Percentiles rank a stretch among this genome's conserved stretches.
Evolutionary conservation across 768 basidiomycete species (phyloP).

Genomic region (Trametopsis cervina): DNA sequence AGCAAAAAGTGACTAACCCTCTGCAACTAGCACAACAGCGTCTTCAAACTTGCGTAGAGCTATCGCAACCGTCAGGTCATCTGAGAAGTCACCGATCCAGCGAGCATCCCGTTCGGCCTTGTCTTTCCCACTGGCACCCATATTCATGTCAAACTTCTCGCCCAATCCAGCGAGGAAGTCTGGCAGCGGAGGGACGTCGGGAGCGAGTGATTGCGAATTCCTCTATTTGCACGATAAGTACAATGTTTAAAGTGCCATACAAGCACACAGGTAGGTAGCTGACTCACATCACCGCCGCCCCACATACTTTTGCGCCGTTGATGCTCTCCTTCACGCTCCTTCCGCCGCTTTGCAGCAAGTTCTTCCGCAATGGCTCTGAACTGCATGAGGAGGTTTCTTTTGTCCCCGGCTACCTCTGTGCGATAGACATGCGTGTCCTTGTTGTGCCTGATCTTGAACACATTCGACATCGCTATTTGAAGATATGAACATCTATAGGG

Average conservation of each 20-base stretch:
- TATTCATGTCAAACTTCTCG: conserved; percentile 40
- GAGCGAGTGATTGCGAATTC: conserved; percentile 23
- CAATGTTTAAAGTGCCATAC: not conserved
- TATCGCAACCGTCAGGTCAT: conserved; percentile 87
- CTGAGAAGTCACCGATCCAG: conserved; percentile 89
- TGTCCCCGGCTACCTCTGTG: conserved; percentile 74
- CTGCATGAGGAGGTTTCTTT: conserved; percentile 76
- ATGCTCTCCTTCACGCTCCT: conserved; percentile 91
- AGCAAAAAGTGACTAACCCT: conserved; percentile 40
- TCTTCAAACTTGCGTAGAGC: conserved; percentile 84
- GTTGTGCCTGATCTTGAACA: conserved; percentile 89
- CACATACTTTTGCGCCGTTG: conserved; percentile 79
- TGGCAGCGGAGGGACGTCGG: conserved; percentile 50
- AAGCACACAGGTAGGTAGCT: not conserved
- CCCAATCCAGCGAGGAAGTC: conserved; percentile 75
- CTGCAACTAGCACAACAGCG: conserved; percentile 78
- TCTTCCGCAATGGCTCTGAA: conserved; percentile 94
- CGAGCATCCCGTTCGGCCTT: conserved; percentile 75
- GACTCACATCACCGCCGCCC: conserved; percentile 38
- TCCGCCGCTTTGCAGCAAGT: conserved; percentile 77
- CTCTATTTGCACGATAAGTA: conserved; percentile 20
- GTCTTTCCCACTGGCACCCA: conserved; percentile 54
- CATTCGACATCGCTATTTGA: conserved; percentile 74
- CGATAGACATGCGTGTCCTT: conserved; percentile 96
- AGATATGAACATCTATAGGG: conserved; percentile 1